A percentile compares a stretch with the other conserved stretches of the same genome.
phyloP scores from a whole-genome alignment of 2,329 filamentous ascomycete species.

The Fusarium tupiense region DNA sequence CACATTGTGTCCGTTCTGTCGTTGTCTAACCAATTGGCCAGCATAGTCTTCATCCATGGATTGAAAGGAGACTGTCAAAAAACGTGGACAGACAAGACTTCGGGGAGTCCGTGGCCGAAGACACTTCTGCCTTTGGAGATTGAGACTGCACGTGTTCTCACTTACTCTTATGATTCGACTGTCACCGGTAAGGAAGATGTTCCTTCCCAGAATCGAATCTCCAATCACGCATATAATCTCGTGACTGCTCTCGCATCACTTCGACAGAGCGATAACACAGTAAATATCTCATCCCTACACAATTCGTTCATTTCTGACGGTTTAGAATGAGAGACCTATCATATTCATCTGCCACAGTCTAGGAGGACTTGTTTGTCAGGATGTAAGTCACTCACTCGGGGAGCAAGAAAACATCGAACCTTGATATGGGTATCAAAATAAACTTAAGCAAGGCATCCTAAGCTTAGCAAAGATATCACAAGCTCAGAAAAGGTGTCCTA shows the following conservation, averaged over 20 bases:
- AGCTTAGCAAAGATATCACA: neutral
- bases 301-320: too few species aligned
- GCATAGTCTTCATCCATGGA: constrained; percentile 31
- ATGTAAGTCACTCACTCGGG: neutral
- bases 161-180: constrained; percentile 29
- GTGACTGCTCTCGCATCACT: constrained; percentile 18
- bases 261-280: constrained; percentile 16
- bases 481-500: neutral
- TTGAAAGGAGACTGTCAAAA: constrained; percentile 22
- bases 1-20: rapidly evolving
- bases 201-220: constrained; percentile 17
- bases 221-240: constrained; percentile 25
- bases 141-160: constrained; percentile 17
- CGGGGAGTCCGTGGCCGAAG: constrained; percentile 9
- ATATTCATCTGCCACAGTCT: constrained; percentile 34
- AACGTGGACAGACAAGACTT: constrained; percentile 12
- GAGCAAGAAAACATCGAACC: neutral
- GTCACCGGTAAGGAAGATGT: neutral
- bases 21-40: neutral
- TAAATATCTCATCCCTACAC: neutral
- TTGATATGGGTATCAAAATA: neutral
- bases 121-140: constrained; percentile 3
- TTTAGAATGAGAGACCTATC: constrained; percentile 2
- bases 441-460: neutral
- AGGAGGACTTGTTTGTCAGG: constrained; percentile 30